Base-by-base conservation (phyloP, 2,329 filamentous ascomycete species). In the Alternaria postmessia region DNA sequence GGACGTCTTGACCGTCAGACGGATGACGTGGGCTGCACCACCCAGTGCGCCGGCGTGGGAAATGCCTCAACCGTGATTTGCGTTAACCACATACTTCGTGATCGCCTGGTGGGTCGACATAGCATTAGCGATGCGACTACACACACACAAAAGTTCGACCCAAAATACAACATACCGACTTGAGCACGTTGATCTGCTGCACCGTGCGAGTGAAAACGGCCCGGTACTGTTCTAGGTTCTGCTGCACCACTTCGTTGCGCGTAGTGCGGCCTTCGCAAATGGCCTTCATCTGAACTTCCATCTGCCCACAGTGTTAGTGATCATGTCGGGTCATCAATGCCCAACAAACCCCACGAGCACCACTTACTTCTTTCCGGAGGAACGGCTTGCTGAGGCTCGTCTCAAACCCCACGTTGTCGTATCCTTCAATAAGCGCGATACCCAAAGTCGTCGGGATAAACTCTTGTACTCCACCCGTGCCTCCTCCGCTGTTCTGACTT, bases 271-370 rank as follows among this genome's bases (percentile, higher is more conserved):
- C 95, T 61, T 94, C 93, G 79, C 95, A 98, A 58, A 99, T 97
- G 59, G 92, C 92, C 76, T 94, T 95, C 94, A 99, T 97, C 77
- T 93, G 92, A 63, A 93, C 81, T 80, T 99, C 95, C 93, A 97
- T 97, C 83, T 84, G 66, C 61, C 51, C 53, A 62, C 30, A 18
- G 59, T 51, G 54, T 66, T 61, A 67, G 65, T 59, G 38, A 60
- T 26, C 42, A 28, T 28, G 49, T 14, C 42, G 49, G 20, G 18
- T 49, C 51, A 46, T 39, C 46, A 47, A 59, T 57, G 20, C 28
- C 24, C 47, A 49, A 55, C 54, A 44, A 44, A 54, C 44, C 47
- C 46, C 57, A 47, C 59, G 28, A 16, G 16, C 28, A 47, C 41
- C 39, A 68, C 76, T 70, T 73, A 83, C 82, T 76, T 99, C 93